These are phyloP conservation scores for Mollisiaceae sp. DNA, from an alignment of 2,329 filamentous ascomycete species.

Conservation along the genomic window DNA sequence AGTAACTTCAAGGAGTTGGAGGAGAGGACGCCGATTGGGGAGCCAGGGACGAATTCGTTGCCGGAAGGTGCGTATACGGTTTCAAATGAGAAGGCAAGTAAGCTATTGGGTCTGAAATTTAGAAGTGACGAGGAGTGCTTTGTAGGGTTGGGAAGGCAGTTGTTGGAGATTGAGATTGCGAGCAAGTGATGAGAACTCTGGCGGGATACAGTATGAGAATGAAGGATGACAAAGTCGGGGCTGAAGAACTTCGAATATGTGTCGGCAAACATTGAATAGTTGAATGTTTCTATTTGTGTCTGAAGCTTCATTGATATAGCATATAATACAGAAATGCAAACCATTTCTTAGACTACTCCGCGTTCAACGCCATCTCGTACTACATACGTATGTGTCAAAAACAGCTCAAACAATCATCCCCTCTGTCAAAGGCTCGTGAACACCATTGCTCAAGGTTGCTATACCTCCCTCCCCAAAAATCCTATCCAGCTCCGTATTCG, in stretches of 20 bases:
- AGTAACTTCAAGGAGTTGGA: conserved; percentile 57
- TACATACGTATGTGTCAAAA: no score
- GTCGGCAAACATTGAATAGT: no score
- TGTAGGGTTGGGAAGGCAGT: conserved; percentile 31
- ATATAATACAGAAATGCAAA: neutral
- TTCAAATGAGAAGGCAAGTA: conserved; percentile 17
- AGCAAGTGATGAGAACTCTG: neutral
- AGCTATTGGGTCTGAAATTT: conserved; percentile 22
- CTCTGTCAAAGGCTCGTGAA: neutral
- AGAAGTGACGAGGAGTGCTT: conserved; percentile 31
- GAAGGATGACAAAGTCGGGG: neutral
- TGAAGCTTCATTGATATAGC: neutral
- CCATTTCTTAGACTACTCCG: no score
- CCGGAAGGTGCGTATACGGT: conserved; percentile 11
- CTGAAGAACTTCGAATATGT: no score
- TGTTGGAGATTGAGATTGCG: conserved; percentile 30
- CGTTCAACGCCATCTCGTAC: no score
- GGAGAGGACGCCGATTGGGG: conserved; percentile 50
- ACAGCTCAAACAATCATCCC: neutral
- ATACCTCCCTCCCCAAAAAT: neutral
- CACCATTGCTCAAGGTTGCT: neutral
- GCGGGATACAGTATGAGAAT: neutral
- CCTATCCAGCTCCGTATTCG: conserved; percentile 2
- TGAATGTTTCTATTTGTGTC: no score
- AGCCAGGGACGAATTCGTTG: conserved; percentile 31